These are phyloP conservation scores for Irpex lacteus DNA, from an alignment of 1,284 basidiomycete genomes.

Conservation along the genomic window DNA sequence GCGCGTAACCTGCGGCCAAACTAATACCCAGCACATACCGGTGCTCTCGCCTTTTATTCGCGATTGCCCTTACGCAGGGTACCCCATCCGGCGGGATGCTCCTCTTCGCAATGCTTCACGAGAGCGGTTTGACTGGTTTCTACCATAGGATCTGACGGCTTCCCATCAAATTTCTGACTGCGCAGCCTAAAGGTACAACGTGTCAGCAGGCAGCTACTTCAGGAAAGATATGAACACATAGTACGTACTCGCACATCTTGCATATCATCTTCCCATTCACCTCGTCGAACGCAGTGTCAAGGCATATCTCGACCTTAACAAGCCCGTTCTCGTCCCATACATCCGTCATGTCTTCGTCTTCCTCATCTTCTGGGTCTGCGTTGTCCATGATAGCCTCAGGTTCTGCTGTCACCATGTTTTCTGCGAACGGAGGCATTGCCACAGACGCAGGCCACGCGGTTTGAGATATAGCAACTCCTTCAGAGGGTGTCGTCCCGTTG, in stretches of 20 bases:
- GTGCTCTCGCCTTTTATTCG: not conserved
- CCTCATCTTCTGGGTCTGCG: conserved; percentile 35
- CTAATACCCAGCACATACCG: no score
- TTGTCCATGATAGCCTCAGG: conserved; percentile 24
- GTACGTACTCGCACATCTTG: conserved; percentile 49
- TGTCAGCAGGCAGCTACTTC: not conserved
- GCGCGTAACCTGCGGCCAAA: no score
- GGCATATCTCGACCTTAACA: not conserved
- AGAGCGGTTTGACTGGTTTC: conserved; percentile 29
- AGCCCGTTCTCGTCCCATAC: conserved; percentile 3
- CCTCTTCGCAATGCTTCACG: conserved; percentile 22
- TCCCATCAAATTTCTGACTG: conserved; percentile 24
- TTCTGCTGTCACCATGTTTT: not conserved
- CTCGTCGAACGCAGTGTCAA: conserved; percentile 6
- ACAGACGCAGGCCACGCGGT: not conserved
- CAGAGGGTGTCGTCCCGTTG: not conserved
- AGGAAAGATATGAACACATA: no score
- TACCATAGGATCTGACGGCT: conserved; percentile 30
- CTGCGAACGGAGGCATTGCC: not conserved
- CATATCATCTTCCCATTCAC: conserved; percentile 36
- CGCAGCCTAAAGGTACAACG: conserved; percentile 26
- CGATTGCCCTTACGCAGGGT: not conserved
- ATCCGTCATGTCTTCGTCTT: conserved; percentile 14
- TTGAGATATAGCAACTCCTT: no score
- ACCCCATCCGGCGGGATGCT: conserved; percentile 14